These are phyloP conservation scores for Neospora caninum DNA, from an alignment of 169 alveolate species.

Conservation along the genomic window DNA sequence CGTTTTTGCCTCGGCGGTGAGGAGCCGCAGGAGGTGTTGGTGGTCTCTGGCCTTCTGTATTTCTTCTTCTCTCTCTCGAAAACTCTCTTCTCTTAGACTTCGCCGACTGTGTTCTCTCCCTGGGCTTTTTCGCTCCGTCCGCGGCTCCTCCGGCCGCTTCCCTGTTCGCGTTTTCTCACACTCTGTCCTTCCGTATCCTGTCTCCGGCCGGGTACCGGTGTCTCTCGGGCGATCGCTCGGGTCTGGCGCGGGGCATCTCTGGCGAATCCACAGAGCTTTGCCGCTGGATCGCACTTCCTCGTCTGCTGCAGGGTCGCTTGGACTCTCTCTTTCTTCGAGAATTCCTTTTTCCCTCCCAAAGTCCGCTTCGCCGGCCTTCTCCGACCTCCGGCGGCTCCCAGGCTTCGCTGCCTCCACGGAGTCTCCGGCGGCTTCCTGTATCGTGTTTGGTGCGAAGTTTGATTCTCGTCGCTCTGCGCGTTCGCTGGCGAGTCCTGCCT, in stretches of 20 bases:
- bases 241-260: background rate
- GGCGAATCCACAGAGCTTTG: background rate
- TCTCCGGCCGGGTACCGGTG: background rate
- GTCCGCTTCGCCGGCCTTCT: too few relatives aligned
- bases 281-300: background rate
- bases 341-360: too few relatives aligned
- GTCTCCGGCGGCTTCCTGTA: too few relatives aligned
- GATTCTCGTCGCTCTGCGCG: too few relatives aligned
- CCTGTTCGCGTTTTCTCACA: background rate
- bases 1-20: conserved; percentile 13
- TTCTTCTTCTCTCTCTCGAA: background rate
- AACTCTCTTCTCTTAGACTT: background rate
- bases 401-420: too few relatives aligned
- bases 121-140: background rate
- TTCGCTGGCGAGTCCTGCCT: background rate
- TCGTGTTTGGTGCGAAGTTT: too few relatives aligned
- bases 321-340: too few relatives aligned
- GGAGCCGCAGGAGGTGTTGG: background rate
- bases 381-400: too few relatives aligned
- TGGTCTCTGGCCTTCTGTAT: background rate
- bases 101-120: background rate
- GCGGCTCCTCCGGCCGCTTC: background rate
- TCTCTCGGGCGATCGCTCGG: background rate
- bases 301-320: background rate
- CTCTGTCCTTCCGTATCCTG: background rate